Base-by-base conservation (phyloP, 2,329 filamentous ascomycete genomes). In the Hypomyces perniciosus region DNA sequence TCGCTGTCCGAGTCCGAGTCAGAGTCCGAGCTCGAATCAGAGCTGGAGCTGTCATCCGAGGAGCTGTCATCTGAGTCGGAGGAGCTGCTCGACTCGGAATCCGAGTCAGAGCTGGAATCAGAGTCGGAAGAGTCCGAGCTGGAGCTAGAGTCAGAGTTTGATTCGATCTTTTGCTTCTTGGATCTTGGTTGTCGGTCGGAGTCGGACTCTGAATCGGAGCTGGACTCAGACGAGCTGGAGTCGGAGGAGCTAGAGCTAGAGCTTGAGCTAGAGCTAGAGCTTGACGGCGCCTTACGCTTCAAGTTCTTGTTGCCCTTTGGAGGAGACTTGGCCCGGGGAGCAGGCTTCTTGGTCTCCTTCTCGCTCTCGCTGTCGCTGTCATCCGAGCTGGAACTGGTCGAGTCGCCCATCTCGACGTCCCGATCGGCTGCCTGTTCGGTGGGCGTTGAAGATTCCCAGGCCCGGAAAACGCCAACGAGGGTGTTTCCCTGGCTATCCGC, bases 91-190 rank as follows among this genome's bases (percentile, higher is more conserved):
- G 67, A 68, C 39, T 64, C 62, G 13, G 70, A 71, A 13, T 52
- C 51, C 43, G 56, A 55, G 6, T 61, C 56, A 4, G 63, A 65
- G 50, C 56, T 52, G 2, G 60, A 61, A 29, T 34, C 33, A 10
- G 50, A 44, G 12, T 51, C 46, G 2, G 48, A 44, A 20, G 59
- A 59, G 34, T 29, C 29, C n/a, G 48, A 37, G 9, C 48, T 44
- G 4, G 48, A 43, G 35, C 47, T 34, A 3, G 58, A 56, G 26
- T 58, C 52, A 27, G 54, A 50, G 30, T 52, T 46, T 33, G 52
- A 49, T 4, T 44, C 72, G 30, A 68, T 71, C 63, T 73, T 75
- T 54, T 65, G 64, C 67, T 81, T 83, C 71, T 84, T 84, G 28
- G 68, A 57, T 71, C 71, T 4, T 74, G 77, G 52, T 76, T 71